A percentile compares a stretch with the other conserved stretches of the same genome.
Conservation (phyloP, 768 basidiomycete species). For the Xerocomellus intermedius region DNA sequence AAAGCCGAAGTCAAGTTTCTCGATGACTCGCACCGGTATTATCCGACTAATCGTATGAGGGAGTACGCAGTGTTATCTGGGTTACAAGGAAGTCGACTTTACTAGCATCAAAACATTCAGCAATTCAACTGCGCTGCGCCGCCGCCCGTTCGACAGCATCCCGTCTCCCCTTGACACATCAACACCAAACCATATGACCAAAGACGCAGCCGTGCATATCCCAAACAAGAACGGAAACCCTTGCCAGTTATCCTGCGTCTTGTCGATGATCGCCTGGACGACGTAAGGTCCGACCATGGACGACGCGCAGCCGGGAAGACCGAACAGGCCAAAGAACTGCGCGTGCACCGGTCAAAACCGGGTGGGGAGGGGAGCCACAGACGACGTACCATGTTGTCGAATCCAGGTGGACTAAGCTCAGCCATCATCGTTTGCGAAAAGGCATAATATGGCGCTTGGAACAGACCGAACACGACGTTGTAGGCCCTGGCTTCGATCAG, state of each 20-base stretch:
- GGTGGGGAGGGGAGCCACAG: neutral
- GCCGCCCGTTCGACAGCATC: constrained; percentile 62
- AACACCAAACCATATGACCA: constrained; percentile 77
- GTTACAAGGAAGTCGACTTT: too few species aligned
- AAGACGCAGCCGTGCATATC: constrained; percentile 59
- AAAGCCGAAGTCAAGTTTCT: too few species aligned
- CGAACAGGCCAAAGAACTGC: constrained; percentile 86
- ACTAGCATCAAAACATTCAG: too few species aligned
- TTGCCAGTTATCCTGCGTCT: constrained; percentile 71
- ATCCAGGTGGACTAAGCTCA: constrained; percentile 83
- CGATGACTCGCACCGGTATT: too few species aligned
- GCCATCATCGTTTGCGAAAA: constrained; percentile 89
- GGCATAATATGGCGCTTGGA: constrained; percentile 87
- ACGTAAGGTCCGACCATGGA: constrained; percentile 87
- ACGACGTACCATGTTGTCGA: constrained; percentile 66
- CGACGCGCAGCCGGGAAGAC: constrained; percentile 80
- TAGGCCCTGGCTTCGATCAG: constrained; percentile 53
- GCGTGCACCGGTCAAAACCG: neutral
- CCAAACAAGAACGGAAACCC: constrained; percentile 85
- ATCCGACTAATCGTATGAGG: too few species aligned
- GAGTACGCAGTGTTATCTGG: too few species aligned
- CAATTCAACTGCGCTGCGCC: constrained; percentile 18
- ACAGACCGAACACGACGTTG: constrained; percentile 75
- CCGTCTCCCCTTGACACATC: constrained; percentile 56
- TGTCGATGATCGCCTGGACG: constrained; percentile 78